Conservation (phyloP, 768 basidiomycete species). For the Daedaleopsis nitida region DNA sequence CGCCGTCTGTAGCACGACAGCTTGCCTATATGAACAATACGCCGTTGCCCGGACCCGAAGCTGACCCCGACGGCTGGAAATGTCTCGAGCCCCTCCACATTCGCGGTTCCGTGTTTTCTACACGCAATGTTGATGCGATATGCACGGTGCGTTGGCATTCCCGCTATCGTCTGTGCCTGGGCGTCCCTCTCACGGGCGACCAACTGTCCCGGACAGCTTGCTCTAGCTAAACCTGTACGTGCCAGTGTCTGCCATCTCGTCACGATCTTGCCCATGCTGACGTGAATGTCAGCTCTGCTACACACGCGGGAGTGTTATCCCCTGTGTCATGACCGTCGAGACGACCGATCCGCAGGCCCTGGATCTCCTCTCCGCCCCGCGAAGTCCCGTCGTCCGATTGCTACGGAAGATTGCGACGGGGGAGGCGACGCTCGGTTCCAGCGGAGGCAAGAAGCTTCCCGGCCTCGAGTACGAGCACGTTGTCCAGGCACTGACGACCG, state of each 20-base stretch:
- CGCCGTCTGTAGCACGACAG: constrained; percentile 27
- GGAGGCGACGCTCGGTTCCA: neutral
- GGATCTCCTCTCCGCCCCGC: constrained; percentile 23
- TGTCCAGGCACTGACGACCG: constrained; percentile 12
- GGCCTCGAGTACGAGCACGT: constrained; percentile 14
- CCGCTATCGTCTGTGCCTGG: neutral
- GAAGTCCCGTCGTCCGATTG: constrained; percentile 20
- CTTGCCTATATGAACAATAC: constrained; percentile 26
- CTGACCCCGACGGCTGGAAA: constrained; percentile 31
- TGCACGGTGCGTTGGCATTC: constrained; percentile 22
- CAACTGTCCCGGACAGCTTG: constrained; percentile 12
- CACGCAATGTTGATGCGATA: constrained; percentile 17
- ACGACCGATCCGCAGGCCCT: constrained; percentile 26
- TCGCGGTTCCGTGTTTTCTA: constrained; percentile 25
- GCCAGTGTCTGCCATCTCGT: neutral
- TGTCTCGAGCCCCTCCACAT: constrained; percentile 19
- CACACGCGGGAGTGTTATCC: constrained; percentile 25
- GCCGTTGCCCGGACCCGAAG: constrained; percentile 28
- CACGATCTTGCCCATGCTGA: constrained; percentile 1
- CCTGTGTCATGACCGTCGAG: constrained; percentile 18
- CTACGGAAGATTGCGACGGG: constrained; percentile 15
- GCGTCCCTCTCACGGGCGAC: neutral
- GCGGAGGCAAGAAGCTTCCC: neutral
- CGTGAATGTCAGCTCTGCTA: constrained; percentile 21
- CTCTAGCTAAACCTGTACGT: constrained; percentile 21